Percentiles rank a stretch among this genome's conserved stretches.
These are phyloP conservation scores for Plantago ovata DNA, from an alignment of 257 asterid genomes.

Conservation along the genomic window DNA sequence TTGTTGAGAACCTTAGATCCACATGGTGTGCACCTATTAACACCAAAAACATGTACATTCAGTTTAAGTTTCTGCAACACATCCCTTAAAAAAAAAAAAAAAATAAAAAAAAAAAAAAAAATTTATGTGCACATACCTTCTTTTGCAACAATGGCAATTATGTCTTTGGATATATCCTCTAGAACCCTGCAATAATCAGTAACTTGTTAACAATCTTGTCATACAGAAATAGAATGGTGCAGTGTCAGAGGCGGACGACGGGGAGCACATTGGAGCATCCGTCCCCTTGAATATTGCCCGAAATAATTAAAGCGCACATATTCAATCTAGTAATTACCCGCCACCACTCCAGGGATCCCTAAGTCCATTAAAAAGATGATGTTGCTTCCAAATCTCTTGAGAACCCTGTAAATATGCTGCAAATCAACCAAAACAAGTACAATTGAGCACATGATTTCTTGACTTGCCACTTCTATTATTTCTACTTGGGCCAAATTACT, in stretches of 20 bases:
- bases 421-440: background rate
- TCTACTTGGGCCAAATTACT: conserved; percentile 31
- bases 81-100: no score
- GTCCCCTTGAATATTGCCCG: no score
- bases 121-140: conserved; percentile 36
- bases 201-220: background rate
- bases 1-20: conserved; percentile 75
- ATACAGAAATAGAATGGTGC: no score
- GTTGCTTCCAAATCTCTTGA: conserved; percentile 72
- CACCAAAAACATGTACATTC: background rate
- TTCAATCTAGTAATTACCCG: no score
- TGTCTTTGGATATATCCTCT: conserved; percentile 57
- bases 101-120: background rate
- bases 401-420: conserved; percentile 55
- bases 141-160: conserved; percentile 65
- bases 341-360: conserved; percentile 99
- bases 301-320: no score
- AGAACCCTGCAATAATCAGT: conserved; percentile 52
- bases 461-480: background rate
- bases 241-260: no score
- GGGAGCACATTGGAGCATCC: no score
- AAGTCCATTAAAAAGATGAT: conserved; percentile 80
- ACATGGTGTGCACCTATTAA: conserved; percentile 79
- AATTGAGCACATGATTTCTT: background rate
- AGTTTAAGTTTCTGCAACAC: no score